Conservation (phyloP, 73 alveolate genomes). For the Halteria grandinella region DNA sequence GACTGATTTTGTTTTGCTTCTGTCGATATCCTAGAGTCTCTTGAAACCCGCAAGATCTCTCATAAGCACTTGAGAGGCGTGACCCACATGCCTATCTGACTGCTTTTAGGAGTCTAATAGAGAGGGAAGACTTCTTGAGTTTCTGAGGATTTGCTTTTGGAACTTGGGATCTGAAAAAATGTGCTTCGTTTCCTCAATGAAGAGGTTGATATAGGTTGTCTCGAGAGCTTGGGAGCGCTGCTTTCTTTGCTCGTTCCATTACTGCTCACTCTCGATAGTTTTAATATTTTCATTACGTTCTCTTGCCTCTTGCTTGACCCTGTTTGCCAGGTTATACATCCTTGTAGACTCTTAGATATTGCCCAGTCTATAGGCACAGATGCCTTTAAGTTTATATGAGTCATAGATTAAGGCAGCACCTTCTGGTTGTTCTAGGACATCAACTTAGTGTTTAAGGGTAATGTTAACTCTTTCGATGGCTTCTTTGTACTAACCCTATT, state of each 20-base stretch:
- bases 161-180: conserved; percentile 10
- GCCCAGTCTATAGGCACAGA: conserved; percentile 21
- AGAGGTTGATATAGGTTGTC: conserved; percentile 24
- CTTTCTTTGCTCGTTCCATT: background rate
- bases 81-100: too few species aligned
- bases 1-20: too few species aligned
- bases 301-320: conserved; percentile 1
- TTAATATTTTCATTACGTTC: too few species aligned
- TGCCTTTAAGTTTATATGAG: conserved; percentile 31
- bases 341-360: conserved; percentile 21
- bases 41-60: too few species aligned
- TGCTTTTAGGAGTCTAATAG: too few species aligned
- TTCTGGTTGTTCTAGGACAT: background rate
- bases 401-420: conserved; percentile 39
- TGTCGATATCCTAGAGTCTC: too few species aligned
- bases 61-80: too few species aligned
- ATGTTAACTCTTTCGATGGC: background rate
- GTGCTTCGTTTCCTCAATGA: conserved; percentile 44
- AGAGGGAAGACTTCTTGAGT: conserved; percentile 14
- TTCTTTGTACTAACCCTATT: conserved; percentile 20
- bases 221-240: conserved; percentile 5
- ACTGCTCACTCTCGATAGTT: background rate
- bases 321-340: background rate
- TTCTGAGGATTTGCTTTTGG: conserved; percentile 7
- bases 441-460: background rate